phyloP scores from a whole-genome alignment of 768 basidiomycete genomes.

The Leccinum uliginosum region DNA sequence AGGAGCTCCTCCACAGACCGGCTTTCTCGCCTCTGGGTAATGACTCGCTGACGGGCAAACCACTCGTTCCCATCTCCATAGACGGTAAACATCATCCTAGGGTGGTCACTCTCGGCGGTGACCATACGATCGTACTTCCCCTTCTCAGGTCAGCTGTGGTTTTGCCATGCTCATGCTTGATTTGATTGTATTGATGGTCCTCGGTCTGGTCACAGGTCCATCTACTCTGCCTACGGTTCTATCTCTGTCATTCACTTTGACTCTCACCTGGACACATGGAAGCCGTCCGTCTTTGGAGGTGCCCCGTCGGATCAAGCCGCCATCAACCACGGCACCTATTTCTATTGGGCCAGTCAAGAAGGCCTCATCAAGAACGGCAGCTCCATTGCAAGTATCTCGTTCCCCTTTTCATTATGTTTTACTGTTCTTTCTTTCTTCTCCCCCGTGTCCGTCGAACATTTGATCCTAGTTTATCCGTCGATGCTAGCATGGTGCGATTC shows the following conservation, averaged over 20 bases:
- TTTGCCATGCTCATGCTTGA: too few species aligned
- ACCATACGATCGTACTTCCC: conserved; percentile 78
- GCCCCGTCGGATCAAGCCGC: conserved; percentile 67
- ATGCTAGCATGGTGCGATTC: conserved; percentile 77
- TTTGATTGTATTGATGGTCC: not conserved
- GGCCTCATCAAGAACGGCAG: conserved; percentile 74
- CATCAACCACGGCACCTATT: conserved; percentile 87
- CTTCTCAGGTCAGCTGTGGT: conserved; percentile 31
- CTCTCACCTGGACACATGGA: conserved; percentile 80
- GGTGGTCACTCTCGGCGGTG: conserved; percentile 80
- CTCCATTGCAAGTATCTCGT: conserved; percentile 73
- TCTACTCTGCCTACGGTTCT: conserved; percentile 72
- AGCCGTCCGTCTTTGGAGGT: conserved; percentile 69
- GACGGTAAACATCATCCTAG: conserved; percentile 78
- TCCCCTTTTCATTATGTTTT: conserved; percentile 15
- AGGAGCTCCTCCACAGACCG: conserved; percentile 59
- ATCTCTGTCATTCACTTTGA: conserved; percentile 87
- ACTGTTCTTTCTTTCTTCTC: conserved; percentile 15
- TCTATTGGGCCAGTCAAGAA: conserved; percentile 84
- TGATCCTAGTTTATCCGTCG: conserved; percentile 71
- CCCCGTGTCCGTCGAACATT: conserved; percentile 29
- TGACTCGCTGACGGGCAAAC: conserved; percentile 54
- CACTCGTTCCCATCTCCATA: conserved; percentile 52
- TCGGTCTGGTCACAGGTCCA: conserved; percentile 44
- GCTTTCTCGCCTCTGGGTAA: conserved; percentile 61